Base-by-base conservation (phyloP, 148 eudicot genomes). In the Euryodendron excelsum region DNA sequence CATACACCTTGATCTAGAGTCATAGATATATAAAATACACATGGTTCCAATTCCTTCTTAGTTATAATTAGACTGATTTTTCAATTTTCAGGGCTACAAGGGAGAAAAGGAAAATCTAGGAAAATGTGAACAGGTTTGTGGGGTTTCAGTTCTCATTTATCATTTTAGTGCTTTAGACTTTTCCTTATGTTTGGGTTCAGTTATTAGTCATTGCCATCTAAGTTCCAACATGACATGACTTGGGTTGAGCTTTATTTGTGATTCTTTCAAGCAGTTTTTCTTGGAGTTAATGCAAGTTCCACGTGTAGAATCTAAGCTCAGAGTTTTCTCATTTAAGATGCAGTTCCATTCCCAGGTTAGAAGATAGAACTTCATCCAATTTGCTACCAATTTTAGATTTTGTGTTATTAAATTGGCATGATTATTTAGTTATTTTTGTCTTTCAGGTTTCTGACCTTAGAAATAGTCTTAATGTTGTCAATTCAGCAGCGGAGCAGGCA, bases 211-310 rank as follows among this genome's bases (percentile, higher is more conserved):
- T 73, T 58, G 33, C 41, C 59, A 47, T 27, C n/a, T n/a, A n/a
- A n/a, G n/a, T n/a, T n/a, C 59, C 21, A 34, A 59, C 61, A 11
- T 77, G 41, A 21, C 62, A 34, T 39, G 37, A 25, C 48, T 41
- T 17, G 13, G 17, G 31, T 20, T 72, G 11, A 21, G 33, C 33
- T 31, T 73, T 17, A 21, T 74, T 72, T 37, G 18, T 82, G 33
- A 33, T 33, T 59, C 61, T 80, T 36, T 64, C 36, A 45, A 36
- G 71, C 94, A 94, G 98, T 91, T 94, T 79, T 92, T 94, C 82
- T 79, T 96, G 82, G 93, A 93, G 83, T 80, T 92, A 72, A 92
- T 94, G 97, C 88, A 84, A 84, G 96, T 94, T 37, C 98, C 97
- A 48, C 87, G 98, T 66, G 87, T 87, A 71, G 96, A 93, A 77